Conservation (phyloP, 129 eudicot genomes). For the Apium graveolens region DNA sequence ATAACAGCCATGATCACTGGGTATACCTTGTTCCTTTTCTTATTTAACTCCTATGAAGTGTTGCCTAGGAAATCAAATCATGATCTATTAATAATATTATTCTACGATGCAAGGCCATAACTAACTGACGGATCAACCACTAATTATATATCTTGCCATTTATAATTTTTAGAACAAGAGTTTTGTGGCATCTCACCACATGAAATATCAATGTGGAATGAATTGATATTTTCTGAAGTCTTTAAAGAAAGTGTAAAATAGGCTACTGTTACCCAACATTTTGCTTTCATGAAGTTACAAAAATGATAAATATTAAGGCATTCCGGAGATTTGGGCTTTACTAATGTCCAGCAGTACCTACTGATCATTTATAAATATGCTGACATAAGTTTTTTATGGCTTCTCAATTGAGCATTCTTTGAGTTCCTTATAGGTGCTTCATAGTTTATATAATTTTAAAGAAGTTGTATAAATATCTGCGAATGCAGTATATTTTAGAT, state of each 20-base stretch:
- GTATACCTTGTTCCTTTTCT: conserved; percentile 4
- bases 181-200: not conserved
- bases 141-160: not conserved
- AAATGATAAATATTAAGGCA: not conserved
- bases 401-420: not conserved
- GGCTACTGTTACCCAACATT: not conserved
- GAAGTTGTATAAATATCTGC: no score
- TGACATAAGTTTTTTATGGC: not conserved
- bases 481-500: no score
- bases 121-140: not conserved
- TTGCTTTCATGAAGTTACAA: not conserved
- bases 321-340: not conserved
- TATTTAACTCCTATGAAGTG: not conserved
- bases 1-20: conserved; percentile 7
- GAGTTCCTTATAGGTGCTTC: not conserved
- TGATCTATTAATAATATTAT: not conserved
- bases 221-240: not conserved
- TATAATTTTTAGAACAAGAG: not conserved
- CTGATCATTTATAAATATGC: no score
- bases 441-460: no score
- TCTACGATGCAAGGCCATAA: not conserved
- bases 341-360: not conserved
- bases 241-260: not conserved
- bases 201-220: not conserved
- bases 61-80: not conserved